Percentiles rank a stretch among this genome's conserved stretches.
These are phyloP conservation scores for Avena sativa DNA, from an alignment of 176 grass and related monocot species.

Conservation along the genomic window DNA sequence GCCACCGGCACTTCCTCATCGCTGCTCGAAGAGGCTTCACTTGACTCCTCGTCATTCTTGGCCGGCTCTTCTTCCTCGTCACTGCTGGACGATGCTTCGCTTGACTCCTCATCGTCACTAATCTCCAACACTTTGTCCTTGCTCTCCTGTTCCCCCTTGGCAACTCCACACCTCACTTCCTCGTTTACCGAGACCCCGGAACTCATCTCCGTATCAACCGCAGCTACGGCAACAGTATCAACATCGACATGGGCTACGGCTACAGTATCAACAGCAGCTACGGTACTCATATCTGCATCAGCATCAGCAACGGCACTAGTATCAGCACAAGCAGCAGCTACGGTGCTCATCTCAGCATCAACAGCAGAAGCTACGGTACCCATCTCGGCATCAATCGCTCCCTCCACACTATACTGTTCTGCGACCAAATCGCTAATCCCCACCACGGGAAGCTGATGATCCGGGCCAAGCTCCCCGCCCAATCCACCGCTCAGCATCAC, in stretches of 20 bases:
- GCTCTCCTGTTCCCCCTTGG: conserved; percentile 28
- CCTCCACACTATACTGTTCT: conserved; percentile 5
- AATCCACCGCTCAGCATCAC: background rate
- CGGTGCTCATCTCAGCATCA: background rate
- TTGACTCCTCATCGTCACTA: conserved; percentile 36
- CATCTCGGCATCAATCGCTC: background rate
- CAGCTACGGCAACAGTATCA: background rate
- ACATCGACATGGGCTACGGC: background rate
- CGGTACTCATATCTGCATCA: background rate
- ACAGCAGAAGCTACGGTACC: background rate
- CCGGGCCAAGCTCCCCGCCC: background rate
- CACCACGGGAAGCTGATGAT: conserved; percentile 16
- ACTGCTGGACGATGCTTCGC: conserved; percentile 48
- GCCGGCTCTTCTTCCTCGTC: conserved; percentile 34
- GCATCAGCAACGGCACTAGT: background rate
- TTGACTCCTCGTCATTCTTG: conserved; percentile 51
- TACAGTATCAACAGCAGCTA: background rate
- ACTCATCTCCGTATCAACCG: conserved; percentile 21
- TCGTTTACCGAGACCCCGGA: background rate
- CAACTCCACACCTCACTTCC: background rate
- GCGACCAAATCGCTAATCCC: conserved; percentile 28
- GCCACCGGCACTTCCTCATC: conserved; percentile 34
- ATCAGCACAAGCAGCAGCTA: background rate
- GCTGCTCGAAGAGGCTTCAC: conserved; percentile 44
- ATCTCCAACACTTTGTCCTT: conserved; percentile 46